Conservation (phyloP, 163 green algal species). For the Volvox carteri region DNA sequence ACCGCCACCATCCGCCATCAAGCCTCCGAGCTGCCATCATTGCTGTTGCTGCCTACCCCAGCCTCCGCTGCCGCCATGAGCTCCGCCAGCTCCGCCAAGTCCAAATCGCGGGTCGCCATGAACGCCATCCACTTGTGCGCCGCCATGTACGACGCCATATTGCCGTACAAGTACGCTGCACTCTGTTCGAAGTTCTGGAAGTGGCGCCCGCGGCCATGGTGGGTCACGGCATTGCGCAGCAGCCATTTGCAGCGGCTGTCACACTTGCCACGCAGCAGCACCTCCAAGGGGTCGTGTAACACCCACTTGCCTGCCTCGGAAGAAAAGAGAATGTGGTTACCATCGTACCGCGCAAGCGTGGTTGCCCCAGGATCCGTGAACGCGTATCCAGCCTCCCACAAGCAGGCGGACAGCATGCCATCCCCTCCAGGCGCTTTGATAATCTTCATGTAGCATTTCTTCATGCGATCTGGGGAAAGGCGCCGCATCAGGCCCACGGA, state of each 20-base stretch:
- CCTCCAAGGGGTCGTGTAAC: slow-evolving; percentile 22
- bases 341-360: slow-evolving; percentile 31
- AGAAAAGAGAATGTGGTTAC: slow-evolving; percentile 28
- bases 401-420: slow-evolving; percentile 27
- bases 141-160: slow-evolving; percentile 4
- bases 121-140: slow-evolving; percentile 42
- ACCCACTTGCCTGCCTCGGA: slow-evolving; percentile 47
- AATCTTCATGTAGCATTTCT: neutral
- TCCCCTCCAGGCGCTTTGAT: slow-evolving; percentile 32
- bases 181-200: slow-evolving; percentile 30
- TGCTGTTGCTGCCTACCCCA: no score
- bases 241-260: slow-evolving; percentile 32
- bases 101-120: slow-evolving; percentile 12
- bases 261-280: slow-evolving; percentile 39
- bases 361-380: slow-evolving; percentile 47
- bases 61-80: neutral
- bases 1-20: neutral
- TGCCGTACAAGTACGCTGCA: slow-evolving; percentile 28
- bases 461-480: neutral
- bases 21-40: neutral
- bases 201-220: slow-evolving; percentile 34
- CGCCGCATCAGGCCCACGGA: slow-evolving; percentile 42
- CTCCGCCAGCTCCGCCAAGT: slow-evolving; percentile 14
- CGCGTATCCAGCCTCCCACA: slow-evolving; percentile 46
- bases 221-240: slow-evolving; percentile 5